Evolutionary conservation across 805 yeast species (phyloP).

Genomic region (Yamadazyma akitaensis): DNA sequence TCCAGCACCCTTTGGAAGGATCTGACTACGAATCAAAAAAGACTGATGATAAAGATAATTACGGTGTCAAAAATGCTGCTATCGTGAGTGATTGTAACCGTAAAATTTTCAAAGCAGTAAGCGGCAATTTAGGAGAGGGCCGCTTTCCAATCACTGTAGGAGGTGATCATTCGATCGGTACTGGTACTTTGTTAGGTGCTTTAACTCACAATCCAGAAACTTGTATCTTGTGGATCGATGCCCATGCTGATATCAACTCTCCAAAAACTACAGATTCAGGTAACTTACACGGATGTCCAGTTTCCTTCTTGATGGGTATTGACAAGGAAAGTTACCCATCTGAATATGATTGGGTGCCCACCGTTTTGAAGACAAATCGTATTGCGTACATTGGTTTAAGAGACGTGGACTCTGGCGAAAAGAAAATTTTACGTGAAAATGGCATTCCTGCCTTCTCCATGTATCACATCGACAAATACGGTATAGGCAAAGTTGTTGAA

Average conservation of each 20-base stretch:
- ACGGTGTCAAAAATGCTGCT: constrained; percentile 68
- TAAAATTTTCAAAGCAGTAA: constrained; percentile 59
- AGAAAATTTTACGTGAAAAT: constrained; percentile 62
- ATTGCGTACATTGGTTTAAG: constrained; percentile 92
- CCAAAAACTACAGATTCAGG: constrained; percentile 81
- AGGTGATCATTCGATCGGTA: constrained; percentile 96
- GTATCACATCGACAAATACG: constrained; percentile 95
- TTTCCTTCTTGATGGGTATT: constrained; percentile 83
- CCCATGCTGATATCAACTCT: constrained; percentile 96
- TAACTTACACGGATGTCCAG: constrained; percentile 95
- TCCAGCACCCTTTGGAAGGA: constrained; percentile 53
- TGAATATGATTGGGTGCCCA: constrained; percentile 78
- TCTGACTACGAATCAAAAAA: constrained; percentile 44
- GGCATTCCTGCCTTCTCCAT: constrained; percentile 84
- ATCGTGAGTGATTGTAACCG: constrained; percentile 74
- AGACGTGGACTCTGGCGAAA: constrained; percentile 88
- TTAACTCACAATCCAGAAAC: constrained; percentile 79
- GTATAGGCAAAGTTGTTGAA: constrained; percentile 85
- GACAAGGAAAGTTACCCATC: constrained; percentile 66
- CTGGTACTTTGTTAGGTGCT: constrained; percentile 87
- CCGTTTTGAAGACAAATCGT: constrained; percentile 59
- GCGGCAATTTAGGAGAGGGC: constrained; percentile 42
- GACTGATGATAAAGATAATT: constrained; percentile 40
- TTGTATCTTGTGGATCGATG: constrained; percentile 93
- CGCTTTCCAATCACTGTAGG: constrained; percentile 82